Evolutionary conservation across 108 stramenopile genomes (phyloP), one percentile per base, ranked within the genome.

Genomic region (Asterionellopsis glacialis): DNA sequence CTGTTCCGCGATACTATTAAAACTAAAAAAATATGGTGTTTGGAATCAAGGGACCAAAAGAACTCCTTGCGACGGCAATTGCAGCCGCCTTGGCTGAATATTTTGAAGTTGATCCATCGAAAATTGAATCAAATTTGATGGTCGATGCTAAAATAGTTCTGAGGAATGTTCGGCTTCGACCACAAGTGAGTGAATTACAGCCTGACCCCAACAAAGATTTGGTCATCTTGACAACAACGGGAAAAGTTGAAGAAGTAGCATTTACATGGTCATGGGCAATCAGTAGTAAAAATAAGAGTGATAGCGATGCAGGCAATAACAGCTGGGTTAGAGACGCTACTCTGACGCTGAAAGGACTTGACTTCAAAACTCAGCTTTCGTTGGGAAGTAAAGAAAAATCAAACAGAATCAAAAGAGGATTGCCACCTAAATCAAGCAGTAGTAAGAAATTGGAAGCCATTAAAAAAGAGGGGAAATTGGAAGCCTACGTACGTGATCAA

Each of bases 51-150:
- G 73, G 73, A 22, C 73, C 73, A 0, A 69, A 70, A 60, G 73
- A 50, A 42, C 64, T 74, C 57, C 69, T 74, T 16, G 63, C 69
- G 0, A 62, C 68, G 6, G 73, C 73, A 16, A 74, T 74, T 18
- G 64, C 73, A 41, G 58, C 53, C 57, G 73, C 68, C 24, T 67
- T 74, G 44, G 64, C 52, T 12, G 68, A 69, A 19, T 74, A 63
- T 49, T 74, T 74, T 41, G 58, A 60, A 13, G 51, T 74, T 0
- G 50, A 69, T 53, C 12, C 38, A 11, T 12, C 52, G 22, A 42
- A 51, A 18, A 70, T 74, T 41, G 66, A 74, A 57, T 65, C 69
- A 11, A 69, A 69, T 26, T 43, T 74, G 14, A 24, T 74, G 7
- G 13, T 22, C 52, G 69, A 74, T 65, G 73, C 73, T 13, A 65